Conservation (phyloP, 331 rosid genomes). For the Erythrophleum ivorense region DNA sequence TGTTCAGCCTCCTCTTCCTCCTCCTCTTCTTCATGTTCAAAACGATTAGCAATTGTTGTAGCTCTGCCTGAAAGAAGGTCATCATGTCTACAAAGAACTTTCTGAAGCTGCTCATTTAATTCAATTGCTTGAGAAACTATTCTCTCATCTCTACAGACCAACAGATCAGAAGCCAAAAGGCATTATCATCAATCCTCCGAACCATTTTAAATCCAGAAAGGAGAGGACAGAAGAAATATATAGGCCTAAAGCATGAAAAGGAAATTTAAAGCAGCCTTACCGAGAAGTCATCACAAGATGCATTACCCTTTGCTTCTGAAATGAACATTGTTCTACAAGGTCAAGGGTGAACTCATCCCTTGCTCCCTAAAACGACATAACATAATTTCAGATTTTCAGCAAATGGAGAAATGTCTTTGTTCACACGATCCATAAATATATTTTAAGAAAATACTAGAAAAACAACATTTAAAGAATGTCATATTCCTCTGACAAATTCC, state of each 20-base stretch:
- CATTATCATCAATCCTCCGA: constrained; percentile 25
- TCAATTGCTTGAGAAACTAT: constrained; percentile 87
- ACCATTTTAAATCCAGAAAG: constrained; percentile 23
- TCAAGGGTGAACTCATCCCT: constrained; percentile 96
- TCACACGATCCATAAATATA: constrained; percentile 15
- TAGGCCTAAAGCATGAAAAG: constrained; percentile 13
- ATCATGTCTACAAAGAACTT: constrained; percentile 89
- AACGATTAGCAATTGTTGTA: constrained; percentile 46
- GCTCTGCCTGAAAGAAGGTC: constrained; percentile 74
- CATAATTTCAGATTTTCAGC: constrained; percentile 31
- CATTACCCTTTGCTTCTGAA: constrained; percentile 95
- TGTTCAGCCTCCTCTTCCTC: constrained; percentile 96
- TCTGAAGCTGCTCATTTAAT: constrained; percentile 89
- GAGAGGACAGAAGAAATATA: constrained; percentile 1
- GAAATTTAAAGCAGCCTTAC: constrained; percentile 60
- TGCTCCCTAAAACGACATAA: constrained; percentile 65
- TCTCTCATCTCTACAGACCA: constrained; percentile 61
- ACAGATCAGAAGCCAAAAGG: constrained; percentile 25
- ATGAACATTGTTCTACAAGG: constrained; percentile 96
- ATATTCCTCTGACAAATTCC: background rate
- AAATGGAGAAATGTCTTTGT: background rate
- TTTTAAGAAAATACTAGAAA: constrained; percentile 13
- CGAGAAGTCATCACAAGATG: constrained; percentile 94
- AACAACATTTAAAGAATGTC: background rate
- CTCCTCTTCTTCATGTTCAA: constrained; percentile 61